A percentile compares a stretch with the other conserved stretches of the same genome.
Evolutionary conservation across 768 basidiomycete species (phyloP).

Genomic region (Boletus rubropictus): DNA sequence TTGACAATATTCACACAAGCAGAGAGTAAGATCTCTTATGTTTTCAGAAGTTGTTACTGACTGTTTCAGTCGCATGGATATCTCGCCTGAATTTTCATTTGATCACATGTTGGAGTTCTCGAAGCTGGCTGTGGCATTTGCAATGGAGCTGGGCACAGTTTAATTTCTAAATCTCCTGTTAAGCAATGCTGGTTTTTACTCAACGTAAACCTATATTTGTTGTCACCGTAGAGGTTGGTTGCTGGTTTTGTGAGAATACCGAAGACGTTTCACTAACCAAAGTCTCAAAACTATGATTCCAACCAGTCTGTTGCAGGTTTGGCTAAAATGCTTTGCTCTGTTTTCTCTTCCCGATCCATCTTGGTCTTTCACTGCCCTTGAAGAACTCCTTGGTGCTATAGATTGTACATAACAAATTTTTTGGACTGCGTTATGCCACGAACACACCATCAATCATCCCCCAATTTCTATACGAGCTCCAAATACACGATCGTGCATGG

Average conservation of each 20-base stretch:
- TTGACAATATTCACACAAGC: constrained; percentile 66
- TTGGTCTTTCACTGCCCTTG: too few relatives aligned
- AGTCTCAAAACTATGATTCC: too few relatives aligned
- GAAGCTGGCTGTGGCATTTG: constrained; percentile 76
- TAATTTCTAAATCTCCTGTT: background rate
- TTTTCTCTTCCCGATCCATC: too few relatives aligned
- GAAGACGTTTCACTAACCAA: background rate
- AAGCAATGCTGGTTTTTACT: background rate
- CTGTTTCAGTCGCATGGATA: constrained; percentile 63
- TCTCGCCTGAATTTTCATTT: constrained; percentile 87
- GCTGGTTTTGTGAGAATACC: too few relatives aligned
- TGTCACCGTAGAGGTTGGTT: background rate
- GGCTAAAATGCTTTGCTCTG: too few relatives aligned
- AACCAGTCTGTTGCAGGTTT: too few relatives aligned
- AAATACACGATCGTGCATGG: background rate
- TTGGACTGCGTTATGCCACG: too few relatives aligned
- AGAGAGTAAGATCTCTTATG: constrained; percentile 59
- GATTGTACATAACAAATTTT: too few relatives aligned
- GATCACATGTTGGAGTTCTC: constrained; percentile 86
- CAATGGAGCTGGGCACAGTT: constrained; percentile 62
- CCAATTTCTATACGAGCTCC: background rate
- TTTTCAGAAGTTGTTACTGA: constrained; percentile 35
- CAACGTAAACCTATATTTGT: background rate
- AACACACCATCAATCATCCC: too few relatives aligned
- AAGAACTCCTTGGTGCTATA: too few relatives aligned